A percentile compares a stretch with the other conserved stretches of the same genome.
Evolutionary conservation across 106 monocot genomes (phyloP).

Genomic region (Vanilla planifolia): DNA sequence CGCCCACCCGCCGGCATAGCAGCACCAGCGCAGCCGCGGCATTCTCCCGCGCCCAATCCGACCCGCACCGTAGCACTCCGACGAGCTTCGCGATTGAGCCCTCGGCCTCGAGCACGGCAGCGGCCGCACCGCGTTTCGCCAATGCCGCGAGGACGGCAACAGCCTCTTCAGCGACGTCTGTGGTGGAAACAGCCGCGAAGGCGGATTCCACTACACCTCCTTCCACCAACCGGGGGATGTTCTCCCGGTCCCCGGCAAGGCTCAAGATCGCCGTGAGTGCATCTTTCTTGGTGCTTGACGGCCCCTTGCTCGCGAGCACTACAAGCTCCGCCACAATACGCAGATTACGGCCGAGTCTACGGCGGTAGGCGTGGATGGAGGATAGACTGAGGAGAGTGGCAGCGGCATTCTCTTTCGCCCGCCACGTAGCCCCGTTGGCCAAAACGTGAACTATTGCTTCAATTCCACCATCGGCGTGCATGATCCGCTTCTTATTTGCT

Average conservation of each 20-base stretch:
- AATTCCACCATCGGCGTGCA: slow-evolving; percentile 50
- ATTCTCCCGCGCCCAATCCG: slow-evolving; percentile 54
- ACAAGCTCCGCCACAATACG: slow-evolving; percentile 32
- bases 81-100: slow-evolving; percentile 37
- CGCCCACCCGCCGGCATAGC: slow-evolving; percentile 30
- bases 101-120: slow-evolving; percentile 22
- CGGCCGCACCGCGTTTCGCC: slow-evolving; percentile 63
- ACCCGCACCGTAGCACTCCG: slow-evolving; percentile 36
- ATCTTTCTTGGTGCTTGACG: slow-evolving; percentile 42
- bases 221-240: slow-evolving; percentile 37
- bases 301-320: slow-evolving; percentile 34
- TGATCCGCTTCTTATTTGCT: slow-evolving; percentile 53
- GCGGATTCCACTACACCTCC: slow-evolving; percentile 35
- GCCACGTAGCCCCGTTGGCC: slow-evolving; percentile 45
- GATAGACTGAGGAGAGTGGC: slow-evolving; percentile 50
- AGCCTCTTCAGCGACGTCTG: slow-evolving; percentile 45
- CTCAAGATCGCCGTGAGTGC: slow-evolving; percentile 44
- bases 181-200: slow-evolving; percentile 17
- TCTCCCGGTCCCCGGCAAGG: slow-evolving; percentile 68
- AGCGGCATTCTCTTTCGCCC: slow-evolving; percentile 67
- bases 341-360: slow-evolving; percentile 33
- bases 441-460: slow-evolving; percentile 41
- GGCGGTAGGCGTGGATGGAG: slow-evolving; percentile 43
- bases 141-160: slow-evolving; percentile 55
- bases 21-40: slow-evolving; percentile 45